Evolutionary conservation across 768 basidiomycete species (phyloP), one percentile per base, ranked within the genome.

Genomic region (Hericium alpestre): DNA sequence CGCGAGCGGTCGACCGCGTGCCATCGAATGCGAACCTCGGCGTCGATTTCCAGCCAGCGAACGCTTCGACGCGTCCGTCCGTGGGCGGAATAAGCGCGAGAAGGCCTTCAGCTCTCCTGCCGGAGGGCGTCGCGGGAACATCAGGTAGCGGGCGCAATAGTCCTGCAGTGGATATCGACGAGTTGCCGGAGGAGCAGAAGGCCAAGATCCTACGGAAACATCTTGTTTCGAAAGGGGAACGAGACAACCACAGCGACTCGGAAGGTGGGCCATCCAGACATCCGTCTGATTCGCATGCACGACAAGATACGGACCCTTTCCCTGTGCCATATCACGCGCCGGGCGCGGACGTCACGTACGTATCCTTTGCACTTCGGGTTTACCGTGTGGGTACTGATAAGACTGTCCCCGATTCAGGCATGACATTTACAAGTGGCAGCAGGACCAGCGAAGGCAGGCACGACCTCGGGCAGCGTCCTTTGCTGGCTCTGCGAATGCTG

Each of bases 391-490:
- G 8, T 10, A 32, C 32, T 32, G 32, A 32, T 32, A 32, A 32
- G 32, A 25, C 48, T 59, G 51, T 27, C 49, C 25, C 27, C 8
- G 32, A 22, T 57, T n/a, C 60, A 89, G 87, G 16, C 93, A 95
- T 65, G 86, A 86, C 61, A 87, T 98, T 41, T 98, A 96, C 76
- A 97, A 96, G 72, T 98, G 93, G 88, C 87, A 93, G 60, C 76
- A 82, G 15, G 86, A 88, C 63, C 82, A 84, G 56, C 79, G 77
- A 23, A 79, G 84, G 56, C 77, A 74, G 16, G 74, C 70, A 12
- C 81, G 90, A 43, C 74, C 79, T 16, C 85, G 90, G 40, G 74
- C 86, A n/a, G 77, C 80, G 39, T 91, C 89, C 0, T 89, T 80
- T 62, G 76, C 83, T 11, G 84, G 80, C 2, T 74, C 79, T 2